These are phyloP conservation scores for Tetraselmis chui DNA, from an alignment of 139 green algal species.

Conservation along the genomic window DNA sequence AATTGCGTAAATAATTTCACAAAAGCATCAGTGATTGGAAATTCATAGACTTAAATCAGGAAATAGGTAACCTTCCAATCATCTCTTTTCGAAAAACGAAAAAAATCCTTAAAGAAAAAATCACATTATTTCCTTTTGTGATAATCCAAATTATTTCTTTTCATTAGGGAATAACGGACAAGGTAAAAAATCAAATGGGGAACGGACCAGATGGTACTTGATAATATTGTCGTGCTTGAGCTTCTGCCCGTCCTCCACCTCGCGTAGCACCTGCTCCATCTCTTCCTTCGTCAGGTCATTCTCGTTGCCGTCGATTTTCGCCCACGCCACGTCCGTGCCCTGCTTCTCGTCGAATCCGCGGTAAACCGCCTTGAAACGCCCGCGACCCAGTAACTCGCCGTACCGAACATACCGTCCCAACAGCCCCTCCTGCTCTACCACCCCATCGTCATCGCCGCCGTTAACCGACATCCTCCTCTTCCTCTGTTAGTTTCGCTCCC, in stretches of 20 bases:
- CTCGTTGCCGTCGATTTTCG: conserved; percentile 57
- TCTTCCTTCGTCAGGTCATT: conserved; percentile 55
- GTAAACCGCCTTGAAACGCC: conserved; percentile 81
- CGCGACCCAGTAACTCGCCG: conserved; percentile 52
- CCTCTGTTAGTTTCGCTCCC: no score
- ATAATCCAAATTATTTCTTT: no score
- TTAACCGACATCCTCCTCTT: background rate
- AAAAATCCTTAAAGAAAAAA: no score
- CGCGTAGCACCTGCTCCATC: conserved; percentile 45
- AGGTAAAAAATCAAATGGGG: no score
- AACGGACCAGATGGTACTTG: conserved; percentile 29
- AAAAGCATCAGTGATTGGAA: no score
- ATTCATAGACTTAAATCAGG: no score
- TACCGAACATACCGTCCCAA: conserved; percentile 68
- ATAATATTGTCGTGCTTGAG: conserved; percentile 90
- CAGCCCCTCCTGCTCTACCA: conserved; percentile 38
- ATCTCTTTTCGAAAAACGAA: no score
- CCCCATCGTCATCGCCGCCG: conserved; percentile 38
- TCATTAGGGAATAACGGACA: no score
- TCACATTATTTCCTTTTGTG: no score
- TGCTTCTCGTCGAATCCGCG: conserved; percentile 72
- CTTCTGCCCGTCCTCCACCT: conserved; percentile 38
- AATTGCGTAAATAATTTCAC: no score
- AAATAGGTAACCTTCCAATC: no score
- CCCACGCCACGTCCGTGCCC: conserved; percentile 88